Percentiles rank a stretch among this genome's conserved stretches.
Conservation (phyloP, 163 green algal species). For the Volvox carteri region DNA sequence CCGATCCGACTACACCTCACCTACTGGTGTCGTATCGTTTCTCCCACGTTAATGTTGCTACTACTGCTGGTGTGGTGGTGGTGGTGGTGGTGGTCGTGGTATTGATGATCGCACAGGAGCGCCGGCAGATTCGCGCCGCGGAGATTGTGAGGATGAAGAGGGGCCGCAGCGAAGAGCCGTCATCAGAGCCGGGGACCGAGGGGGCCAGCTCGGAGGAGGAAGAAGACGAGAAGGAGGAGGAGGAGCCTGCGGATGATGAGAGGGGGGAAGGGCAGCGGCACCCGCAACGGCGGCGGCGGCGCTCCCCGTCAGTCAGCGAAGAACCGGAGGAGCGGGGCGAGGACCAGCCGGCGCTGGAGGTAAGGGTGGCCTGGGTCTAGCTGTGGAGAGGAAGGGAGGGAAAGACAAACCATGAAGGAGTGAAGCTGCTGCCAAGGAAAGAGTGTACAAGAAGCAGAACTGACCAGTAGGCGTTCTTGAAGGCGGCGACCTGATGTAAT, state of each 20-base stretch:
- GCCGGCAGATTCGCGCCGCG: constrained; percentile 67
- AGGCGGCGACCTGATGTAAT: too few species aligned
- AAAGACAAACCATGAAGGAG: too few species aligned
- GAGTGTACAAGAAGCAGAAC: too few species aligned
- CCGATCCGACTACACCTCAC: too few species aligned
- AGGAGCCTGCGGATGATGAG: not conserved
- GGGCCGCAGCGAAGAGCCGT: constrained; percentile 42
- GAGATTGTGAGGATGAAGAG: constrained; percentile 65
- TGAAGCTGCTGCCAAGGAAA: too few species aligned
- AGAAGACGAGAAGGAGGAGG: constrained; percentile 18
- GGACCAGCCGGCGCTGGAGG: constrained; percentile 58
- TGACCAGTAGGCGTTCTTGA: too few species aligned
- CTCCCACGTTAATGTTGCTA: too few species aligned
- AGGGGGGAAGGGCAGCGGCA: too few species aligned
- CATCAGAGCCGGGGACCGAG: constrained; percentile 9
- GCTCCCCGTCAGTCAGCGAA: constrained; percentile 42
- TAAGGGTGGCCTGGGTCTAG: not conserved
- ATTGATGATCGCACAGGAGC: too few species aligned
- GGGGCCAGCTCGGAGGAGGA: constrained; percentile 28
- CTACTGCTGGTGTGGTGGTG: too few species aligned
- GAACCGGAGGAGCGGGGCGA: not conserved
- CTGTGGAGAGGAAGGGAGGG: not conserved
- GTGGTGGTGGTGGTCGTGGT: too few species aligned
- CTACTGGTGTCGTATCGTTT: too few species aligned
- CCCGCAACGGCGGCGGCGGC: constrained; percentile 56